Conservation (phyloP, 441 rosid species). For the Populus trichocarpa region DNA sequence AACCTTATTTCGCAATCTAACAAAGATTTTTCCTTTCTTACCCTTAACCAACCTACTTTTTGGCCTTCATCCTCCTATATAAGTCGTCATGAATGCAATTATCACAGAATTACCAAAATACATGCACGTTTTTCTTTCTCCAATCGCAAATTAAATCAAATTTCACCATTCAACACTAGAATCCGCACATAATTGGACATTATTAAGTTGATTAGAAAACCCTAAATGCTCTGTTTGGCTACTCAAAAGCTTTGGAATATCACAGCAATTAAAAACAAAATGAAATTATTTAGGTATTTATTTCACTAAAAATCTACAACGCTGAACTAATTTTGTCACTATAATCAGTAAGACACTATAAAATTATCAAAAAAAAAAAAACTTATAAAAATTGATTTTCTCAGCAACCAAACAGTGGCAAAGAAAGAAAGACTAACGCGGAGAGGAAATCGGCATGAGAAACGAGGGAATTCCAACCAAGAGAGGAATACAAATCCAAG, state of each 20-base stretch:
- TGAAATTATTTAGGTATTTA: not conserved
- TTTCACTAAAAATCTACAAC: not conserved
- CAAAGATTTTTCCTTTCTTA: not conserved
- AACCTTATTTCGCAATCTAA: not conserved
- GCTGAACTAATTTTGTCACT: not conserved
- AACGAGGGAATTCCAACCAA: slow-evolving; percentile 6
- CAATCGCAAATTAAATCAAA: not conserved
- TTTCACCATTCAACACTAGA: not conserved
- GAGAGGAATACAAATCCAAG: slow-evolving; percentile 71
- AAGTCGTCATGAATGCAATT: not conserved
- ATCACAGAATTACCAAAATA: not conserved
- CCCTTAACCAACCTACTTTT: not conserved
- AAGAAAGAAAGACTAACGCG: no score
- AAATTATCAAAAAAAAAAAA: no score
- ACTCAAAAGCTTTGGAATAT: not conserved
- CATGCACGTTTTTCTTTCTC: not conserved
- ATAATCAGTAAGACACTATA: not conserved
- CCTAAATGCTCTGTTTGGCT: not conserved
- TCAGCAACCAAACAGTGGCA: no score
- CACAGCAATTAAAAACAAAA: not conserved
- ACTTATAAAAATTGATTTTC: no score
- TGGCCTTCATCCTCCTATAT: not conserved
- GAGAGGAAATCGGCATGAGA: no score
- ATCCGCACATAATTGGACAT: not conserved
- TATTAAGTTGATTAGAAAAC: not conserved